Base-by-base conservation (phyloP, 1,284 basidiomycete genomes). In the Gymnopus androsaceus region DNA sequence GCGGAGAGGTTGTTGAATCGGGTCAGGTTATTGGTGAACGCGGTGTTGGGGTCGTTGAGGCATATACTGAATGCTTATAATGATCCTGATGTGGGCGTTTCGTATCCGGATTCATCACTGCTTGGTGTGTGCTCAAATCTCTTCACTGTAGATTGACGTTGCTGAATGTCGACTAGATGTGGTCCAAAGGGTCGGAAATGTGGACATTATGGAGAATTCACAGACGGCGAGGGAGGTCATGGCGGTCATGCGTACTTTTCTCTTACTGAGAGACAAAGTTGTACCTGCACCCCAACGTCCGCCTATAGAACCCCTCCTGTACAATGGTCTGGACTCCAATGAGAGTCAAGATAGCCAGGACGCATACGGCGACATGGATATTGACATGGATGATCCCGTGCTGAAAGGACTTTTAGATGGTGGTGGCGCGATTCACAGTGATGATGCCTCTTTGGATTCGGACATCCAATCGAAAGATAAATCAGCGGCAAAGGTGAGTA, bases 341-440 rank as follows among this genome's bases (percentile, higher is more conserved):
- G 74, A 82, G 53, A 77, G 77, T 56, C 77, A 86, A 63, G 92
- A 94, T 60, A 95, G 91, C 62, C 89, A 94, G 66, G 90, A 94
- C 41, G 77, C 82, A 50, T 89, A 82, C 63, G 81, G 78, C 28
- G 73, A 73, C 45, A 74, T 82, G 28, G 76, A 76, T 54, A 68
- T 85, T 40, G 81, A 88, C 60, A 75, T 84, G 33, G 77, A 87
- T 44, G 86, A 90, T 62, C 81, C 84, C 2, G 76, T 77, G 21
- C 67, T 90, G 4, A 68, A 79, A 12, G 79, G 76, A 12, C 76
- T 81, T 14, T 69, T 88, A 8, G 74, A 71, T 9, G 72, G 69
- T 12, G 63, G 61, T 3, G 11, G 23, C 12, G 7, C 25, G 8
- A 63, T 66, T 50, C 51, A 55, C 9, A 53, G 63, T 9, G 64